These are phyloP conservation scores for Rhizoclosmatium sp. DNA, from an alignment of 192 early-diverging fungal species.

Conservation along the genomic window DNA sequence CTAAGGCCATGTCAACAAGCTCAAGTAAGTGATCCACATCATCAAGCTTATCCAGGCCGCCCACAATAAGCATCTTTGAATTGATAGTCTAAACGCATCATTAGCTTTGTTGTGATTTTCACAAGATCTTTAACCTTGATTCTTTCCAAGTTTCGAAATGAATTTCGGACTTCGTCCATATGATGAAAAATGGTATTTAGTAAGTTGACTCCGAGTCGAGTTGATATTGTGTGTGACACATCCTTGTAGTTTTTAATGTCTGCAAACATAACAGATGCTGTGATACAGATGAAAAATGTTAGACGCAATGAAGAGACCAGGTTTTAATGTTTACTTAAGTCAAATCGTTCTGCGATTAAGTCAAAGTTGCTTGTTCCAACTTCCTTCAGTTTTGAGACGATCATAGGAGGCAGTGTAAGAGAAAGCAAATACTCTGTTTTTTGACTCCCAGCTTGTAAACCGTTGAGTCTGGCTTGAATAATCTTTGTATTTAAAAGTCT, in stretches of 20 bases:
- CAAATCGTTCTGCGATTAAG: constrained; percentile 53
- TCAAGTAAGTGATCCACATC: constrained; percentile 31
- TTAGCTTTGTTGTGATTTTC: not conserved
- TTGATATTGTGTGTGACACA: constrained; percentile 44
- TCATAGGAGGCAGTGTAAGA: constrained; percentile 50
- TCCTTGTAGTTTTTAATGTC: constrained; percentile 61
- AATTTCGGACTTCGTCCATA: constrained; percentile 49
- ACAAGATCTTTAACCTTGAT: constrained; percentile 49
- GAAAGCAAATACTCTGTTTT: constrained; percentile 58
- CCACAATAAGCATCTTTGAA: constrained; percentile 57
- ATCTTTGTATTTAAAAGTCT: constrained; percentile 54
- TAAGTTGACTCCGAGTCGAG: constrained; percentile 43
- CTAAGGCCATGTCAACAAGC: constrained; percentile 54
- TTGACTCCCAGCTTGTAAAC: constrained; percentile 44
- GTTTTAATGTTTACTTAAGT: constrained; percentile 24
- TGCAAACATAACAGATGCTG: constrained; percentile 60
- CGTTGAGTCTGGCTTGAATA: constrained; percentile 47
- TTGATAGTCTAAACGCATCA: constrained; percentile 50
- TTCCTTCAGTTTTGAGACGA: constrained; percentile 55
- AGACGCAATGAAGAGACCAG: not conserved
- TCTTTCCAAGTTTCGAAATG: constrained; percentile 44
- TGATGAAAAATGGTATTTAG: constrained; percentile 56
- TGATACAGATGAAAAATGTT: not conserved
- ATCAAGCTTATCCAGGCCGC: constrained; percentile 42
- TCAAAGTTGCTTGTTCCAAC: constrained; percentile 51